Evolutionary conservation across 1,284 basidiomycete genomes (phyloP).

Genomic region (Neolentinus lepideus): DNA sequence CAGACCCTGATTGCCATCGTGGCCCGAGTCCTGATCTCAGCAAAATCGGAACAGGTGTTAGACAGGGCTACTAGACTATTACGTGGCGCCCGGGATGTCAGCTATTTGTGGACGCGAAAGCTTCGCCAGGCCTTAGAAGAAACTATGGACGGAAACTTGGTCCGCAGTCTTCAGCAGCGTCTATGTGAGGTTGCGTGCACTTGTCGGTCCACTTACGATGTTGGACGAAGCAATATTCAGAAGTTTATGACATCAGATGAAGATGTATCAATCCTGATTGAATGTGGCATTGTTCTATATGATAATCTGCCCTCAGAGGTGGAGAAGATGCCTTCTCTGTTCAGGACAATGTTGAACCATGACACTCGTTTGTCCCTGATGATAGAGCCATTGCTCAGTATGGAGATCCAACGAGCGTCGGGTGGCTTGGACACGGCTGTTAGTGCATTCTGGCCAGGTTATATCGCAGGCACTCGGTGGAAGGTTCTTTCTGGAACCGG

Average conservation of each 20-base stretch:
- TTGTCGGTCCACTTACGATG: conserved; percentile 10
- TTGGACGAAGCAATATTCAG: conserved; percentile 3
- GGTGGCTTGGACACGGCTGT: neutral
- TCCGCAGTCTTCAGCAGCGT: conserved; percentile 2
- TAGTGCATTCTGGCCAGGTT: neutral
- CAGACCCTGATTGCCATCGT: neutral
- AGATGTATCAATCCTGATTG: conserved; percentile 6
- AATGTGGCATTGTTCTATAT: conserved; percentile 7
- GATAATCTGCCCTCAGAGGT: conserved; percentile 7
- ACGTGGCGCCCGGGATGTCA: neutral
- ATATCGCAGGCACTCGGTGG: neutral
- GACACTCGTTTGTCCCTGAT: neutral
- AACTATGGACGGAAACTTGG: neutral
- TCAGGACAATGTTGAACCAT: neutral
- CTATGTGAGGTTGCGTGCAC: conserved; percentile 9
- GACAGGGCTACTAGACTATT: neutral
- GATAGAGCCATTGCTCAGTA: neutral
- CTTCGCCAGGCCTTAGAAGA: neutral
- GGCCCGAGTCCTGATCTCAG: conserved; percentile 3
- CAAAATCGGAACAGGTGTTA: neutral
- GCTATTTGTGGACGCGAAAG: neutral
- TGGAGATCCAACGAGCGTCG: neutral
- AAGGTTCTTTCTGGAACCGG: neutral
- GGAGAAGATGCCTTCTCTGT: neutral
- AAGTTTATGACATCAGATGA: neutral